Conservation (phyloP, 2,329 filamentous ascomycete genomes). For the Fusarium ramigenum region DNA sequence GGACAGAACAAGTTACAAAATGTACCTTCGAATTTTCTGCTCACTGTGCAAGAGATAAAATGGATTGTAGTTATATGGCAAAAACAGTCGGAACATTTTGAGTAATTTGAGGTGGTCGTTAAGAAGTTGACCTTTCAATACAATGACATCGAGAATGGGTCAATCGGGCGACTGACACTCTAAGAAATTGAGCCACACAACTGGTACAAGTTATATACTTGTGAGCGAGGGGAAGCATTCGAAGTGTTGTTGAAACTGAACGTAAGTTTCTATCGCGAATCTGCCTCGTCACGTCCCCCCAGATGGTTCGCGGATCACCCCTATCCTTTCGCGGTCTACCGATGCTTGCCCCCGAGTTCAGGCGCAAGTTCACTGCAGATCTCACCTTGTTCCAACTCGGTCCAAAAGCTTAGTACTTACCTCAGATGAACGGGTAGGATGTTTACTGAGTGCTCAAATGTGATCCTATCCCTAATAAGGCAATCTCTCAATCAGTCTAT, state of each 20-base stretch:
- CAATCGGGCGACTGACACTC: background rate
- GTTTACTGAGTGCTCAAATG: background rate
- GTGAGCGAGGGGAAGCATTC: fast-evolving
- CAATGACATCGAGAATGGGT: background rate
- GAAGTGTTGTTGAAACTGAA: background rate
- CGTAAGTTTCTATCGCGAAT: background rate
- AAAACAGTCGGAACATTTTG: background rate
- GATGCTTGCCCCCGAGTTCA: background rate
- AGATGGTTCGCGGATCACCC: background rate
- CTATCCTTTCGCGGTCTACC: background rate
- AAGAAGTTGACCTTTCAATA: background rate
- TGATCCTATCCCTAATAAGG: background rate
- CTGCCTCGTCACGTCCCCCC: background rate
- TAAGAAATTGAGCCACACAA: background rate
- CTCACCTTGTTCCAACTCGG: background rate
- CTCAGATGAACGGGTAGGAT: background rate
- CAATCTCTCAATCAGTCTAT: background rate
- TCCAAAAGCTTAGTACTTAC: background rate
- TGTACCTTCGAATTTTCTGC: background rate
- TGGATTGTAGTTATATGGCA: fast-evolving
- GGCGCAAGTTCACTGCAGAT: background rate
- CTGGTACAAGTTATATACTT: background rate
- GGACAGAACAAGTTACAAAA: background rate
- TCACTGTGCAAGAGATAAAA: background rate
- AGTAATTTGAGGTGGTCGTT: background rate